phyloP scores from a whole-genome alignment of 176 grass and related monocot genomes.

The Triticum timopheevii region DNA sequence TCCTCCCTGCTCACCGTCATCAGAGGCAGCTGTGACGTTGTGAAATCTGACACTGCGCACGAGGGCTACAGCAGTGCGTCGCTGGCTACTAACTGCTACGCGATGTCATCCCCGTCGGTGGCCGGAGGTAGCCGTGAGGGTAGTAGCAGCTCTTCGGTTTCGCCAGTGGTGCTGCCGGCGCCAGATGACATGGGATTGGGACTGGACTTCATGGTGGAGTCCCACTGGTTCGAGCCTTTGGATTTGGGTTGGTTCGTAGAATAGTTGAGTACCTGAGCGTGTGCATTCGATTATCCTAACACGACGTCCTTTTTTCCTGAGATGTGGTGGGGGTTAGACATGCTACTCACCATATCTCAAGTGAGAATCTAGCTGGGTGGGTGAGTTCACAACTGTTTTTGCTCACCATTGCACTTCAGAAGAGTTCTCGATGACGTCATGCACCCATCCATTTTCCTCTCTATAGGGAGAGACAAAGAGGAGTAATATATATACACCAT shows the following conservation, averaged over 20 bases:
- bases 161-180: conserved; percentile 8
- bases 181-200: conserved; percentile 1
- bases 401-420: neutral
- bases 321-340: neutral
- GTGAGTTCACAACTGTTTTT: neutral
- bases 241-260: conserved; percentile 45
- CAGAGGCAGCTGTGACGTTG: conserved; percentile 1
- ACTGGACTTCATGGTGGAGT: conserved; percentile 27
- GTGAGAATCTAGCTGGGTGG: neutral
- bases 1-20: conserved; percentile 40
- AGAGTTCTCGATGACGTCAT: neutral
- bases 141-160: conserved; percentile 5
- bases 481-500: neutral
- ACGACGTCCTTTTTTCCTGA: neutral
- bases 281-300: neutral
- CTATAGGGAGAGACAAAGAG: neutral
- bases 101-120: neutral
- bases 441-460: neutral
- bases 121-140: conserved; percentile 8
- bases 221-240: conserved; percentile 46
- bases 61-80: neutral
- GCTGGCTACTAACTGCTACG: neutral
- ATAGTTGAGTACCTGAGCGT: conserved; percentile 20
- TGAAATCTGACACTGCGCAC: neutral
- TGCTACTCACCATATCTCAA: neutral